phyloP scores from a whole-genome alignment of 306 rosid species.

The Cucurbita moschata region DNA sequence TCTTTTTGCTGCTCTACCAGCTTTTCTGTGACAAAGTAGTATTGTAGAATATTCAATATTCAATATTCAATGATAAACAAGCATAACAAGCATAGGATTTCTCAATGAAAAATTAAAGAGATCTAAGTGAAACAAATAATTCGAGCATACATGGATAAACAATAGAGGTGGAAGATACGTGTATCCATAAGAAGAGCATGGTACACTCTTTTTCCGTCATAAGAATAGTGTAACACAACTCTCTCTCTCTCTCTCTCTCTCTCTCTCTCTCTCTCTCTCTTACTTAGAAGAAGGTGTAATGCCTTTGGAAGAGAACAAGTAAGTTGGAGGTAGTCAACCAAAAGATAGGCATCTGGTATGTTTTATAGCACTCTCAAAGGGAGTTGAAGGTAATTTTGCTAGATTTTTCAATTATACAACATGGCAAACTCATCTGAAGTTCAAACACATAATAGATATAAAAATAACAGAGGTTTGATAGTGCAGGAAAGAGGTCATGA shows the following conservation, averaged over 20 bases:
- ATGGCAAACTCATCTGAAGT: neutral
- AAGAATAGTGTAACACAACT: neutral
- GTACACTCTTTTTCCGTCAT: neutral
- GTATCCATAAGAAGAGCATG: neutral
- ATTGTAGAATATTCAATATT: neutral
- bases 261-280: neutral
- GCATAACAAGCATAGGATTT: neutral
- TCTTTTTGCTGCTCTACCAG: constrained; percentile 63
- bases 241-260: neutral
- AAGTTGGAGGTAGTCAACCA: neutral
- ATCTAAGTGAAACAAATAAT: neutral
- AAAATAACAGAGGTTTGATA: neutral
- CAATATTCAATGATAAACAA: neutral
- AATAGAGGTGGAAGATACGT: neutral
- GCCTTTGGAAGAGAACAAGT: neutral
- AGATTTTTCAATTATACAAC: neutral
- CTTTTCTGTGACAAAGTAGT: constrained; percentile 37
- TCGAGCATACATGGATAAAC: neutral
- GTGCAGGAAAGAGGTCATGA: neutral
- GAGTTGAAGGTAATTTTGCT: neutral
- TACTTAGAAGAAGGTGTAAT: neutral
- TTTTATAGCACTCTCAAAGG: neutral
- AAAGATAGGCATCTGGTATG: neutral
- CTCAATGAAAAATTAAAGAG: neutral
- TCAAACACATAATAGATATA: neutral